Evolutionary conservation across 1,284 basidiomycete species (phyloP).

Genomic region (Gymnopus androsaceus): DNA sequence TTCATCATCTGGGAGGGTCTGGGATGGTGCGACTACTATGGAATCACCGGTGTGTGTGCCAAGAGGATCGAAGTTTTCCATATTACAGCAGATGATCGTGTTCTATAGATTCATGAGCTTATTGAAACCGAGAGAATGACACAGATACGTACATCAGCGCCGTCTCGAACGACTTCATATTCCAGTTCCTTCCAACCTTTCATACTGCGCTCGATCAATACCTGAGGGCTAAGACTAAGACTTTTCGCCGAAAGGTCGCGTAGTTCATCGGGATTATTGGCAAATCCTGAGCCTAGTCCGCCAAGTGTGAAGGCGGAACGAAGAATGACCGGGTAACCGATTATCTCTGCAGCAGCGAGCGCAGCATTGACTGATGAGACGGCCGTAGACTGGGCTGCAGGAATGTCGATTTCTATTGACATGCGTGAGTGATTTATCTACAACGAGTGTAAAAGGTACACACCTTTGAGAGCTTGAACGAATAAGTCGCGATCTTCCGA

Average conservation of each 20-base stretch:
- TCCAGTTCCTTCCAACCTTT: conserved; percentile 99
- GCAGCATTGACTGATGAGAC: conserved; percentile 96
- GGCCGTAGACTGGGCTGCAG: conserved; percentile 95
- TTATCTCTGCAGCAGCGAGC: conserved; percentile 85
- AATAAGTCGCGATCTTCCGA: conserved; percentile 98
- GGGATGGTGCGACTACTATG: conserved; percentile 99
- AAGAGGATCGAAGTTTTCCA: conserved; percentile 99
- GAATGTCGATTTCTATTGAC: conserved; percentile 90
- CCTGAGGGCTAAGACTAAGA: conserved; percentile 91
- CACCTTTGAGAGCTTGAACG: conserved; percentile 94
- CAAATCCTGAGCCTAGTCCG: conserved; percentile 98
- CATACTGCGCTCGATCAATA: conserved; percentile 96
- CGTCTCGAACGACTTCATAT: conserved; percentile 98
- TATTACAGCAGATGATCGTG: conserved; percentile 95
- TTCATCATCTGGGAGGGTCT: conserved; percentile 95
- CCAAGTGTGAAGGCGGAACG: conserved; percentile 98
- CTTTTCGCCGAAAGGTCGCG: conserved; percentile 93
- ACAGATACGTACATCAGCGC: conserved; percentile 73
- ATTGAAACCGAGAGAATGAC: conserved; percentile 14
- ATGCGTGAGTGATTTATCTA: conserved; percentile 14
- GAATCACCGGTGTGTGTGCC: conserved; percentile 99
- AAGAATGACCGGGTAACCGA: conserved; percentile 98
- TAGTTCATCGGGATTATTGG: conserved; percentile 92
- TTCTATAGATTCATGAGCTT: conserved; percentile 51
- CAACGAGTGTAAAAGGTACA: conserved; percentile 17